Evolutionary conservation across 1,139 yeast species (phyloP), one percentile per base, ranked within the genome.

Genomic region (Debaryomyces singareniensis): DNA sequence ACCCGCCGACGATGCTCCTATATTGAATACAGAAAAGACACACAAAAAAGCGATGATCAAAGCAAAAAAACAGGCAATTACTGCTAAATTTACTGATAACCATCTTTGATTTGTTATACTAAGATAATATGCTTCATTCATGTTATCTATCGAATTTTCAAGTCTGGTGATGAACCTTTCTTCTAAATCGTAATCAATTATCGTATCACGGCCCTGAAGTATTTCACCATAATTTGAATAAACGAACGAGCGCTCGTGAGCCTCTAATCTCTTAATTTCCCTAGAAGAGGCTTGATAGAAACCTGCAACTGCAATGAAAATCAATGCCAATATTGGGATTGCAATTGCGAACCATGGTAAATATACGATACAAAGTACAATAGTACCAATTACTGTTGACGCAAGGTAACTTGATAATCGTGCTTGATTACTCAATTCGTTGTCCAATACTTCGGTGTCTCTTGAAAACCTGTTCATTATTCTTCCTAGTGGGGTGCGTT

Each of bases 401-500:
- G 73, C 42, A 3, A 78, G 68, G 28, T 27, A 35, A 14, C 35
- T 35, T 20, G 31, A 16, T 14, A 75, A 49, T 47, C 84, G 66
- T 31, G 74, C 44, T 47, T 74, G 79, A 40, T 77, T 83, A 28
- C 81, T 75, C 37, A 79, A 59, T 49, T 80, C 87, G 48, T 81
- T 82, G 53, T 86, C 96, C 45, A 86, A 61, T 21, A 79, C 79
- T 49, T 86, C 95, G 0, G 93, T 81, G 53, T 86, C 96, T 47
- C 83, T 85, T 1, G 95, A 80, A 40, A 75, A 75, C 44, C 82
- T 60, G 47, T 75, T 75, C 45, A 75, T 50, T 20, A 75, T 69
- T 50, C 80, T 59, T 14, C 82, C 83, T 57, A 74, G 58, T n/a
- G 82, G 82, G 1, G 80, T 75, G 7, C 71, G 61, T 49, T 76